phyloP scores from a whole-genome alignment of 441 rosid genomes.

The Adansonia rubrostipa region DNA sequence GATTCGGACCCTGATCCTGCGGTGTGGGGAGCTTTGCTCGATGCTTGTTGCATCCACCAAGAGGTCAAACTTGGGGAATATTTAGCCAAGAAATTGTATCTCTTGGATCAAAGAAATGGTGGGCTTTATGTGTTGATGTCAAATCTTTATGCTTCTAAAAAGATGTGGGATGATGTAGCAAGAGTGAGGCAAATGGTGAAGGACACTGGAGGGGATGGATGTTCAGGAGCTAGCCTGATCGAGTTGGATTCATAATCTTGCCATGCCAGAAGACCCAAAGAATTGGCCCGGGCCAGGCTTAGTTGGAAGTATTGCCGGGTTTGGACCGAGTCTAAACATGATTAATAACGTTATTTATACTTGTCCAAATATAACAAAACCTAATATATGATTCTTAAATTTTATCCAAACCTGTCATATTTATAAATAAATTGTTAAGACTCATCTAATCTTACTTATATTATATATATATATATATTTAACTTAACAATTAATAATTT shows the following conservation, averaged over 20 bases:
- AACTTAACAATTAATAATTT: too few relatives aligned
- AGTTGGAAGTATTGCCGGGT: too few relatives aligned
- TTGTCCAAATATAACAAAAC: too few relatives aligned
- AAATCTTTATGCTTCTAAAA: constrained; percentile 72
- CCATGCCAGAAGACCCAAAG: constrained; percentile 25
- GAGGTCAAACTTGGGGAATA: constrained; percentile 74
- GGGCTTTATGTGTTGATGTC: constrained; percentile 90
- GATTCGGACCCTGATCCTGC: constrained; percentile 66
- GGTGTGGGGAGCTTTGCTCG: constrained; percentile 81
- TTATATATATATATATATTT: too few relatives aligned
- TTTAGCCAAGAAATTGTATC: constrained; percentile 69
- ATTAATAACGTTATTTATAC: too few relatives aligned
- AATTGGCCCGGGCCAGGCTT: constrained; percentile 7
- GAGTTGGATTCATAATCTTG: constrained; percentile 33
- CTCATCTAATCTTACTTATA: too few relatives aligned
- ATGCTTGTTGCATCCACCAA: constrained; percentile 66
- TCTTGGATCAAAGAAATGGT: constrained; percentile 65
- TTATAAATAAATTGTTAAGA: too few relatives aligned
- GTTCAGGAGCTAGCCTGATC: constrained; percentile 64
- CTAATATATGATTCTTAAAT: too few relatives aligned
- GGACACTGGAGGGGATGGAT: constrained; percentile 73
- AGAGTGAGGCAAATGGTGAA: constrained; percentile 77
- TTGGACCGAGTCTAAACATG: too few relatives aligned
- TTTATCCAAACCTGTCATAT: too few relatives aligned
- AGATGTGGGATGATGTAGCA: constrained; percentile 73